phyloP scores from a whole-genome alignment of 2,329 filamentous ascomycete species.

The Mollisiaceae sp. region DNA sequence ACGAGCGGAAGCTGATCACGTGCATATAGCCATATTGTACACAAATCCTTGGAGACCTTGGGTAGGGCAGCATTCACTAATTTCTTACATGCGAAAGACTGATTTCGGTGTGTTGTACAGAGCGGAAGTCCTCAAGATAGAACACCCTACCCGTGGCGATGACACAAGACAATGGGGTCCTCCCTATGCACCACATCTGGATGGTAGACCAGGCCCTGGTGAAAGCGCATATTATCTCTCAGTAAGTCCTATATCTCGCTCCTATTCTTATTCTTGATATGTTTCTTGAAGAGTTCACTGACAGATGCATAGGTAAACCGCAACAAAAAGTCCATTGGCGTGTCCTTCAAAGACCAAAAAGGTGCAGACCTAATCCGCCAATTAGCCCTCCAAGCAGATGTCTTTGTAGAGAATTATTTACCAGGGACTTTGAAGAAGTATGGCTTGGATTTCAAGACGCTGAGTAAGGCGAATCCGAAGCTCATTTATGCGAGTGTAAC shows the following conservation, averaged over 20 bases:
- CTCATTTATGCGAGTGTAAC: conserved; percentile 95
- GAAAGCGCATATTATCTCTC: conserved; percentile 93
- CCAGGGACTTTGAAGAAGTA: conserved; percentile 89
- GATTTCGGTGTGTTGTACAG: conserved; percentile 50
- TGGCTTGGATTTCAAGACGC: conserved; percentile 79
- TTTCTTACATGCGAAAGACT: conserved; percentile 29
- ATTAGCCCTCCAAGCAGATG: conserved; percentile 81
- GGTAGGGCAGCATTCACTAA: conserved; percentile 60
- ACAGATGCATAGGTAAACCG: conserved; percentile 73
- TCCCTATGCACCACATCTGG: conserved; percentile 79
- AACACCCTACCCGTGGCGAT: conserved; percentile 87
- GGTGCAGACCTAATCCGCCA: conserved; percentile 85
- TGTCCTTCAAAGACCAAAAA: conserved; percentile 85
- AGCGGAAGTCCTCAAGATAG: conserved; percentile 93
- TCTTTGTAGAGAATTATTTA: conserved; percentile 94
- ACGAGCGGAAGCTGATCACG: conserved; percentile 16
- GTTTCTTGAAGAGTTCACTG: background rate
- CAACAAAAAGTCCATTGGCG: conserved; percentile 90
- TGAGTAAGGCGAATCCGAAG: conserved; percentile 78
- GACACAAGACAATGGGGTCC: conserved; percentile 96
- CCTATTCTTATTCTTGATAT: background rate
- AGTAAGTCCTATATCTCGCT: conserved; percentile 44
- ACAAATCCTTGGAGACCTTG: conserved; percentile 91
- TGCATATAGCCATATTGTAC: conserved; percentile 85
- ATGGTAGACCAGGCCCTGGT: conserved; percentile 69